Conservation (phyloP, 805 yeast genomes). For the Nakazawaea pomicola region DNA sequence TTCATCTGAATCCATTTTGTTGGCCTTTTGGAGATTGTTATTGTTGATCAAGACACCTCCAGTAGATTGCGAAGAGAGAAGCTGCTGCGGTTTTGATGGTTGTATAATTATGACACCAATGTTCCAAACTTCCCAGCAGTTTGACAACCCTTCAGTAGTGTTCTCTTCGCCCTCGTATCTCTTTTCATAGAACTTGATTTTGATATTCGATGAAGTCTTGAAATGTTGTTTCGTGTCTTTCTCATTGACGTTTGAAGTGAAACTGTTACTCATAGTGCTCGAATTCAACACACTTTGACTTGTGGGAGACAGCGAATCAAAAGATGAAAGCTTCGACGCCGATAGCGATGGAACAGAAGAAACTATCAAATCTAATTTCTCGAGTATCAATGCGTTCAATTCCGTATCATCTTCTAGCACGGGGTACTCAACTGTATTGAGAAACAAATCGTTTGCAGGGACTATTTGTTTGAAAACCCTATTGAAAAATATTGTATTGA, state of each 20-base stretch:
- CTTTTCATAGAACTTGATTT: conserved; percentile 22
- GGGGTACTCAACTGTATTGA: conserved; percentile 11
- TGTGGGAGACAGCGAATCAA: conserved; percentile 2
- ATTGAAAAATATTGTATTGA: conserved; percentile 12
- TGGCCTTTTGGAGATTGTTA: conserved; percentile 15
- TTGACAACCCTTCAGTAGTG: conserved; percentile 25
- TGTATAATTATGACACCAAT: conserved; percentile 45
- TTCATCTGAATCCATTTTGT: conserved; percentile 15
- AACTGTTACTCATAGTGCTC: background rate
- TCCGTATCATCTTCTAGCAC: conserved; percentile 2
- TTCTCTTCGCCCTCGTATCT: conserved; percentile 11
- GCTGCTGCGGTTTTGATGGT: conserved; percentile 15
- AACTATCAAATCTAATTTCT: conserved; percentile 8
- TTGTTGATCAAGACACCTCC: conserved; percentile 13
- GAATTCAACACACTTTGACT: background rate
- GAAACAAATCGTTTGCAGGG: conserved; percentile 9
- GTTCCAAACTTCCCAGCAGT: conserved; percentile 71
- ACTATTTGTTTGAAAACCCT: conserved; percentile 10
- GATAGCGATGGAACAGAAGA: conserved; percentile 6
- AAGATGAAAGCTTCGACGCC: background rate
- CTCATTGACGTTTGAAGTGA: background rate
- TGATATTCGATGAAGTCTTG: conserved; percentile 8
- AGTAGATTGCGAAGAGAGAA: conserved; percentile 11
- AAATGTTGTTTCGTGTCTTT: conserved; percentile 1
- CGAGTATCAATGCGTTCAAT: conserved; percentile 7